These are phyloP conservation scores for Psilocybe azurescens DNA, from an alignment of 768 basidiomycete species.

Conservation along the genomic window DNA sequence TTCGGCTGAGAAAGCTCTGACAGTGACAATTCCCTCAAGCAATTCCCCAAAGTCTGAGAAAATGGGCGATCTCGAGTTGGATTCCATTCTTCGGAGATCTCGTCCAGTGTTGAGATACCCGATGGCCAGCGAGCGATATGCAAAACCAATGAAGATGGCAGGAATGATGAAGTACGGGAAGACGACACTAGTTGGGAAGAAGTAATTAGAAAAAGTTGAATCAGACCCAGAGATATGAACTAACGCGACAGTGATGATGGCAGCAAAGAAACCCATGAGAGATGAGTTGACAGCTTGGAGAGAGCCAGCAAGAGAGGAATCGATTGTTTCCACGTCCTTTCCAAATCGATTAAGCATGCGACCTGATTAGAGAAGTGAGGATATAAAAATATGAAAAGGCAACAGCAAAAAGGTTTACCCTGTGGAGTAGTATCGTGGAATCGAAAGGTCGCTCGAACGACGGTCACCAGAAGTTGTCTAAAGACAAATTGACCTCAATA, in stretches of 20 bases:
- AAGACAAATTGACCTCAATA: slow-evolving; percentile 33
- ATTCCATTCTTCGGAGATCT: slow-evolving; percentile 89
- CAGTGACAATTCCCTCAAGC: slow-evolving; percentile 90
- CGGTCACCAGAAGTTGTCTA: slow-evolving; percentile 63
- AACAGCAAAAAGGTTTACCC: slow-evolving; percentile 40
- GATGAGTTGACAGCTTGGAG: slow-evolving; percentile 81
- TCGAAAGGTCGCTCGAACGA: slow-evolving; percentile 84
- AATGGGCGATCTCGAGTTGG: slow-evolving; percentile 84
- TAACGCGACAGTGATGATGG: slow-evolving; percentile 74
- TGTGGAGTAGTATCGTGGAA: slow-evolving; percentile 87
- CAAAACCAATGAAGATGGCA: slow-evolving; percentile 71
- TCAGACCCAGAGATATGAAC: slow-evolving; percentile 25
- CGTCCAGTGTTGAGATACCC: slow-evolving; percentile 83
- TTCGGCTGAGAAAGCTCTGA: slow-evolving; percentile 90
- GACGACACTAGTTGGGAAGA: slow-evolving; percentile 50
- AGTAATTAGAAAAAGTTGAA: slow-evolving; percentile 1
- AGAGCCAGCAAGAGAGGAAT: slow-evolving; percentile 69
- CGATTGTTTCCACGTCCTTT: slow-evolving; percentile 89
- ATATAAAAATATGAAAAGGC: not conserved
- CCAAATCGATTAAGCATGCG: slow-evolving; percentile 89
- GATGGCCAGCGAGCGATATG: slow-evolving; percentile 72
- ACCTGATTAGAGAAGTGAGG: slow-evolving; percentile 42
- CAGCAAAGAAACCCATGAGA: slow-evolving; percentile 76
- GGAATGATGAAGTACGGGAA: slow-evolving; percentile 88
- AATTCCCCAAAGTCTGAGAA: slow-evolving; percentile 85